Percentiles rank a stretch among this genome's conserved stretches.
These are phyloP conservation scores for Cardamine resedifolia DNA, from an alignment of 345 rosid genomes.

Conservation along the genomic window DNA sequence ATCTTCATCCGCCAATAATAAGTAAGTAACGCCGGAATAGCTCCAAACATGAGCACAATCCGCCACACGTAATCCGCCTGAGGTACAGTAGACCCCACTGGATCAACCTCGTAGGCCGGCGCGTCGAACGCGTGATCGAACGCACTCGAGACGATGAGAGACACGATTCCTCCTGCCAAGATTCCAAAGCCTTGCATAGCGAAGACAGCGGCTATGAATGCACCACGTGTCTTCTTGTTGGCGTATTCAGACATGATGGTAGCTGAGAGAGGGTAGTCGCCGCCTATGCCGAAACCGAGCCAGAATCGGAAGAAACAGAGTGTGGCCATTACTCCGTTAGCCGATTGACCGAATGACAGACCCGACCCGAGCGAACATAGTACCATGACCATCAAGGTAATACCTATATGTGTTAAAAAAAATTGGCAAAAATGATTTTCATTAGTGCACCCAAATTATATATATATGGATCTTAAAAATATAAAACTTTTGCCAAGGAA, in stretches of 20 bases:
- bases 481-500: no score
- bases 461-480: no score
- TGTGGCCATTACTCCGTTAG: slow-evolving; percentile 46
- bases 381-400: slow-evolving; percentile 72
- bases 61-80: slow-evolving; percentile 67
- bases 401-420: slow-evolving; percentile 37
- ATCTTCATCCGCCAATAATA: slow-evolving; percentile 81
- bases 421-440: not conserved
- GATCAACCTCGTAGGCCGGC: slow-evolving; percentile 29
- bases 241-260: slow-evolving; percentile 83
- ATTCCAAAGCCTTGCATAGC: slow-evolving; percentile 81
- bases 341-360: slow-evolving; percentile 55
- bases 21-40: slow-evolving; percentile 68
- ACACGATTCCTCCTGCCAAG: slow-evolving; percentile 59
- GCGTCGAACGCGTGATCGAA: slow-evolving; percentile 41
- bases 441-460: no score
- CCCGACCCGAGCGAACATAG: slow-evolving; percentile 73
- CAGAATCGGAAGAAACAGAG: slow-evolving; percentile 87
- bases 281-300: slow-evolving; percentile 87
- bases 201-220: slow-evolving; percentile 71
- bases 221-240: slow-evolving; percentile 66
- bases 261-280: slow-evolving; percentile 82
- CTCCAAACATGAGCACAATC: slow-evolving; percentile 77
- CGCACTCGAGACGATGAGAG: slow-evolving; percentile 51
- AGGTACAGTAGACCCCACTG: slow-evolving; percentile 53